Percentiles rank a stretch among this genome's conserved stretches.
Evolutionary conservation across 768 basidiomycete genomes (phyloP).

Genomic region (Kwoniella newhampshirensis): DNA sequence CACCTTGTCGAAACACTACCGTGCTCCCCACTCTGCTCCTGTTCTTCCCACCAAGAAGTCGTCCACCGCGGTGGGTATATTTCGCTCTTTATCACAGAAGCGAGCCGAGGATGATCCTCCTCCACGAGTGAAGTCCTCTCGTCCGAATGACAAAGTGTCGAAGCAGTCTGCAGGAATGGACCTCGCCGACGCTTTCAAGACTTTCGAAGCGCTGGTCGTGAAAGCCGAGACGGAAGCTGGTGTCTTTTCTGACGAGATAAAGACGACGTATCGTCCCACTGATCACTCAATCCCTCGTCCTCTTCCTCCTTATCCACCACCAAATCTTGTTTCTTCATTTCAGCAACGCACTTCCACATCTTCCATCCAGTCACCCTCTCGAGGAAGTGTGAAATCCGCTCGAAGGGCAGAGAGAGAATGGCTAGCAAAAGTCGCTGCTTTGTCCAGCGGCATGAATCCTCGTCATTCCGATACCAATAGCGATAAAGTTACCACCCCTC

Average conservation of each 20-base stretch:
- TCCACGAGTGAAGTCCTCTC: neutral
- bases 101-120: neutral
- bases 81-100: slow-evolving; percentile 9
- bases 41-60: slow-evolving; percentile 3
- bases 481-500: neutral
- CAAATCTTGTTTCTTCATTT: slow-evolving; percentile 6
- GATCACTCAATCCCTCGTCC: slow-evolving; percentile 1
- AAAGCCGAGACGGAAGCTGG: slow-evolving; percentile 8
- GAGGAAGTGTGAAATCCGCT: slow-evolving; percentile 25
- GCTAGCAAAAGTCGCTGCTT: slow-evolving; percentile 36
- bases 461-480: neutral
- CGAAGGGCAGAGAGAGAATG: slow-evolving; percentile 37
- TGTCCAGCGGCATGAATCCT: slow-evolving; percentile 21
- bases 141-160: neutral
- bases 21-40: slow-evolving; percentile 14
- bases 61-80: too few relatives aligned
- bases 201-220: slow-evolving; percentile 10
- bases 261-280: neutral
- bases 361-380: slow-evolving; percentile 4
- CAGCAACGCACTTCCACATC: slow-evolving; percentile 3
- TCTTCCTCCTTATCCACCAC: slow-evolving; percentile 5
- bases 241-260: neutral
- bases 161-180: slow-evolving; percentile 2
- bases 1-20: slow-evolving; percentile 1
- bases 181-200: slow-evolving; percentile 3